Evolutionary conservation across 2,329 filamentous ascomycete species (phyloP), one percentile per base, ranked within the genome.

Genomic region (Bipolaris victoriae): DNA sequence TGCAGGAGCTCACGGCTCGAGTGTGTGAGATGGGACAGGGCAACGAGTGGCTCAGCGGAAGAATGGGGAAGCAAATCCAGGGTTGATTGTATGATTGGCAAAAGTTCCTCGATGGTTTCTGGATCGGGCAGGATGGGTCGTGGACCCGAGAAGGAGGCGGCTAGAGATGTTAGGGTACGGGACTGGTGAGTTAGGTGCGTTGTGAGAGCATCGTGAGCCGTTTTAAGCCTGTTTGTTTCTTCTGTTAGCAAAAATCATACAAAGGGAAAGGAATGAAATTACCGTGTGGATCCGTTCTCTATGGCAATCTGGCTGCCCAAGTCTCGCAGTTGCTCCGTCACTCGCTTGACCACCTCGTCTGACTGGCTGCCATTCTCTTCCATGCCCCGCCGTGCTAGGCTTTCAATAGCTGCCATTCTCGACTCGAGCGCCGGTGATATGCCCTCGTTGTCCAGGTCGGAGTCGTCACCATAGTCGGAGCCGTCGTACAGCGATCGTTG

Each of bases 131-230:
- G 81, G 20, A 86, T 78, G 11, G 86, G 83, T 22, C 91, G 80
- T 0, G 90, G 90, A 13, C 88, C 90, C 61, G 91, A 82, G 20
- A 94, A 79, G 82, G 85, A 81, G 64, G 90, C 90, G 2, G 88
- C 85, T 33, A 94, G 82, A 57, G 87, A 89, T 66, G 92, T 90
- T 9, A 95, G 80, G 60, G 88, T 86, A 52, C 90, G 88, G 48
- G 89, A 88, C 77, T 94, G 90, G 74, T 92, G 88, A 13, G 83
- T 82, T 43, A 94, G 80, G 70, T 95, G 89, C 18, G 89, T 89
- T 45, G 90, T 88, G 47, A 92, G 79, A 13, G 90, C 89, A 26
- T 88, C 86, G 74, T 92, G 89, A 33, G 90, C 88, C 41, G 89
- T 92, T 72, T 90, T 90, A 62, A 92, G 79, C 69, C 89, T 92